These are phyloP conservation scores for Raffaelea ambrosiae DNA, from an alignment of 2,329 filamentous ascomycete species.

Conservation along the genomic window DNA sequence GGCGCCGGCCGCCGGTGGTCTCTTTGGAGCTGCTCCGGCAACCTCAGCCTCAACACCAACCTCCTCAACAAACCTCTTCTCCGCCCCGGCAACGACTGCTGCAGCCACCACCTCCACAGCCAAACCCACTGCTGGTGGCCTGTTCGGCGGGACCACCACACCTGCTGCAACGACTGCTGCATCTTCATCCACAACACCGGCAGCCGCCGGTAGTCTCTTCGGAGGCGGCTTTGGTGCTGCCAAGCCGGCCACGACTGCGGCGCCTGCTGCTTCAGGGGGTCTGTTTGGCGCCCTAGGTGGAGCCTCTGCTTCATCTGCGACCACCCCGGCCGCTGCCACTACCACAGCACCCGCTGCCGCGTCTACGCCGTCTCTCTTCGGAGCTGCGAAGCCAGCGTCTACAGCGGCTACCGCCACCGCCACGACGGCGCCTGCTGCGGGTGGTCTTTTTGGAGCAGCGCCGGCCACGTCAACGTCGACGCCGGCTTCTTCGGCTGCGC, in stretches of 20 bases:
- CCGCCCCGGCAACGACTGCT: background rate
- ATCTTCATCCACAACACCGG: too few relatives aligned
- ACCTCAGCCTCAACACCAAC: background rate
- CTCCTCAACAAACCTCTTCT: background rate
- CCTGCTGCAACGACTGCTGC: too few relatives aligned
- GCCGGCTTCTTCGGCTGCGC: slow-evolving; percentile 4
- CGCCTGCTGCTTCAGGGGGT: too few relatives aligned
- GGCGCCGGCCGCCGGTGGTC: background rate
- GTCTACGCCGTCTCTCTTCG: slow-evolving; percentile 18
- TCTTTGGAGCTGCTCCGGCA: background rate
- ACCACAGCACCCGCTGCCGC: background rate
- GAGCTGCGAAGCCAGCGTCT: slow-evolving; percentile 9
- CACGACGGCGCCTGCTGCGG: background rate
- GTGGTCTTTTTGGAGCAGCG: slow-evolving; percentile 3
- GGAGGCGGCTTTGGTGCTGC: too few relatives aligned
- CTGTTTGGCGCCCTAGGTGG: too few relatives aligned
- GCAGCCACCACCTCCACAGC: too few relatives aligned
- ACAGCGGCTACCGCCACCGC: background rate
- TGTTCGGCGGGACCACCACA: slow-evolving; percentile 15
- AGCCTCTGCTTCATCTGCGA: background rate
- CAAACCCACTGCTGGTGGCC: slow-evolving; percentile 11
- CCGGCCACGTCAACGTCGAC: background rate
- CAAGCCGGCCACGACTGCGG: too few relatives aligned
- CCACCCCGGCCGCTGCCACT: background rate
- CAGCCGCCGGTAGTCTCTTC: too few relatives aligned